Percentiles rank a stretch among this genome's conserved stretches.
phyloP scores from a whole-genome alignment of 495 filamentous ascomycete species.

The Chaetomium fimeti region DNA sequence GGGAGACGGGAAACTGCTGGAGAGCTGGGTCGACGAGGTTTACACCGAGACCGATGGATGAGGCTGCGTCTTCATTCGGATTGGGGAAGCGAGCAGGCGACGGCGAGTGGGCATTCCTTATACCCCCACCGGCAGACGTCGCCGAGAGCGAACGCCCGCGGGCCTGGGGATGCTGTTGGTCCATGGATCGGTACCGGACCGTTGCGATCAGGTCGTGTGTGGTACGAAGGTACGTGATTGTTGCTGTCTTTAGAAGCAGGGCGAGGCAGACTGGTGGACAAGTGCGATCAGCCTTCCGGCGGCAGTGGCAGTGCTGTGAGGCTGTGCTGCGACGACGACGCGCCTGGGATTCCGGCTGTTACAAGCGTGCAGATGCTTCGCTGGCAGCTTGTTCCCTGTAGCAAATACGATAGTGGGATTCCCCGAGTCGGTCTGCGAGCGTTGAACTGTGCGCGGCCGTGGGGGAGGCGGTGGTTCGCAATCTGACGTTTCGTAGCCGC shows the following conservation, averaged over 20 bases:
- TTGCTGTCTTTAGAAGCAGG: conserved; percentile 43
- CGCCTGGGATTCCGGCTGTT: conserved; percentile 26
- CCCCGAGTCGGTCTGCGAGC: neutral
- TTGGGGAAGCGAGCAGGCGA: conserved; percentile 48
- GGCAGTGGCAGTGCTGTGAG: conserved; percentile 36
- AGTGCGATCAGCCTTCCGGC: conserved; percentile 39
- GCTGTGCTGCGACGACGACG: conserved; percentile 36
- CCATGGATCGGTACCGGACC: conserved; percentile 39
- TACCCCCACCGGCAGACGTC: conserved; percentile 39
- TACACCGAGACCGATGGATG: conserved; percentile 49
- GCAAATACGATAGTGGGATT: neutral
- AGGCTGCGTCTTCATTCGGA: conserved; percentile 36
- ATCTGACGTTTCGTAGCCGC: conserved; percentile 18
- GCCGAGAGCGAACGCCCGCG: conserved; percentile 51
- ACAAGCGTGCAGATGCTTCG: conserved; percentile 20
- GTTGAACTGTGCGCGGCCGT: neutral
- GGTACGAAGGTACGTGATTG: conserved; percentile 21
- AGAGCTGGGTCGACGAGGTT: conserved; percentile 43
- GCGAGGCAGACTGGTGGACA: conserved; percentile 29
- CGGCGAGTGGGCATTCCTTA: conserved; percentile 52
- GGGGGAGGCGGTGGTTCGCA: neutral
- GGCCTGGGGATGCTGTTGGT: conserved; percentile 47
- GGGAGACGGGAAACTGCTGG: conserved; percentile 36
- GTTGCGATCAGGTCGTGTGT: conserved; percentile 11
- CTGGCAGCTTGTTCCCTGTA: conserved; percentile 22